phyloP scores from a whole-genome alignment of 768 basidiomycete genomes.

The Hortiboletus flavorubellus region DNA sequence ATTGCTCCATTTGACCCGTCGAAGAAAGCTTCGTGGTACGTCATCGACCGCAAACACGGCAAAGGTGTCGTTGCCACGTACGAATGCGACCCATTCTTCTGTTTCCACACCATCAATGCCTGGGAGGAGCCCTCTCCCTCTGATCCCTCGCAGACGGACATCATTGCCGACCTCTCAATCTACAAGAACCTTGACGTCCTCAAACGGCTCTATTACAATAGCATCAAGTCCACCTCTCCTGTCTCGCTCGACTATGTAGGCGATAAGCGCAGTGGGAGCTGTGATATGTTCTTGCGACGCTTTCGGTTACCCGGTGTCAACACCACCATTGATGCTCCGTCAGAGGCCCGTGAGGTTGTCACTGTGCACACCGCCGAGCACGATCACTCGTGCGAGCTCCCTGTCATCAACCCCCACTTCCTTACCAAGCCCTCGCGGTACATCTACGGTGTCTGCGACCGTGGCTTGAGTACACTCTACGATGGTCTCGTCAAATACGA shows the following conservation, averaged over 20 bases:
- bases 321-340: constrained; percentile 12
- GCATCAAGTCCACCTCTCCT: constrained; percentile 25
- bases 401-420: constrained; percentile 32
- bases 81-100: constrained; percentile 37
- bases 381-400: constrained; percentile 35
- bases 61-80: constrained; percentile 38
- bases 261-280: constrained; percentile 14
- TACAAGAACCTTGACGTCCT: constrained; percentile 34
- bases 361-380: constrained; percentile 21
- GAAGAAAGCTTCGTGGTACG: constrained; percentile 33
- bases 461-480: constrained; percentile 30
- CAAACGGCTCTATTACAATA: constrained; percentile 31
- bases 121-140: constrained; percentile 31
- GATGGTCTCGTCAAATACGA: constrained; percentile 38
- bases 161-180: constrained; percentile 35
- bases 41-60: constrained; percentile 35
- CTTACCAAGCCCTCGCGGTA: constrained; percentile 33
- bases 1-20: constrained; percentile 32
- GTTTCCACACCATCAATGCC: constrained; percentile 40
- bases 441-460: constrained; percentile 30
- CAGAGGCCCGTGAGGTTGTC: constrained; percentile 17
- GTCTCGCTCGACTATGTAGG: constrained; percentile 25
- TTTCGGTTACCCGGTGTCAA: constrained; percentile 30
- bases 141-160: constrained; percentile 27
- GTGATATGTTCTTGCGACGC: constrained; percentile 27